Conservation (phyloP, 352 stramenopile species). For the Phytophthora tubulina region DNA sequence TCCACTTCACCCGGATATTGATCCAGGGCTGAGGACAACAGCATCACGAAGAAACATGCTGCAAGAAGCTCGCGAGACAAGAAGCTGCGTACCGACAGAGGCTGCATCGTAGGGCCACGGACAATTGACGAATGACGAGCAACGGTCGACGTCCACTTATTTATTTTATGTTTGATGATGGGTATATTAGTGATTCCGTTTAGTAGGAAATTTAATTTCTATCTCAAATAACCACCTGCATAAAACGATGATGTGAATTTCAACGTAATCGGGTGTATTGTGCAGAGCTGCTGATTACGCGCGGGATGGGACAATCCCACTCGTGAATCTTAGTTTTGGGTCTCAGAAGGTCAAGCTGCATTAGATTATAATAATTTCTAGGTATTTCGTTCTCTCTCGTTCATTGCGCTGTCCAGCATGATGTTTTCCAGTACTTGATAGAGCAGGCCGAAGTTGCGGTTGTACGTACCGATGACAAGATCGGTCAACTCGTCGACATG, state of each 20-base stretch:
- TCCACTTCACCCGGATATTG: constrained; percentile 55
- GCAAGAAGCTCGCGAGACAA: constrained; percentile 59
- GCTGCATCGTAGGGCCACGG: constrained; percentile 27
- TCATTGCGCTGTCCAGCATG: constrained; percentile 26
- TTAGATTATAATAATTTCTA: background rate
- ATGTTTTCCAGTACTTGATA: constrained; percentile 34
- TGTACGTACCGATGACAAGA: constrained; percentile 29
- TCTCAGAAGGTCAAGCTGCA: background rate
- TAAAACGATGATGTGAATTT: too few relatives aligned
- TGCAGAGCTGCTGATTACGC: background rate
- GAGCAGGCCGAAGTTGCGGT: constrained; percentile 25
- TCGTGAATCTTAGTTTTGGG: background rate
- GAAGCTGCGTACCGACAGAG: constrained; percentile 41
- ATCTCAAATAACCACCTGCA: too few relatives aligned
- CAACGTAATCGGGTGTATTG: too few relatives aligned
- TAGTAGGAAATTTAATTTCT: too few relatives aligned
- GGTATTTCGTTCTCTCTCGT: background rate
- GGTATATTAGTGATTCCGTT: background rate
- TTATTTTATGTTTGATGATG: background rate
- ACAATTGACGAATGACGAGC: constrained; percentile 17
- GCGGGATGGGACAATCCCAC: background rate
- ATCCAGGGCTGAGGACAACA: constrained; percentile 63
- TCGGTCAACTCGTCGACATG: constrained; percentile 26
- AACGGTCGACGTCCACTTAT: background rate
- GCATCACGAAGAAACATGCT: constrained; percentile 58